These are phyloP conservation scores for Spiromastix sp. DNA, from an alignment of 2,329 filamentous ascomycete genomes.

Conservation along the genomic window DNA sequence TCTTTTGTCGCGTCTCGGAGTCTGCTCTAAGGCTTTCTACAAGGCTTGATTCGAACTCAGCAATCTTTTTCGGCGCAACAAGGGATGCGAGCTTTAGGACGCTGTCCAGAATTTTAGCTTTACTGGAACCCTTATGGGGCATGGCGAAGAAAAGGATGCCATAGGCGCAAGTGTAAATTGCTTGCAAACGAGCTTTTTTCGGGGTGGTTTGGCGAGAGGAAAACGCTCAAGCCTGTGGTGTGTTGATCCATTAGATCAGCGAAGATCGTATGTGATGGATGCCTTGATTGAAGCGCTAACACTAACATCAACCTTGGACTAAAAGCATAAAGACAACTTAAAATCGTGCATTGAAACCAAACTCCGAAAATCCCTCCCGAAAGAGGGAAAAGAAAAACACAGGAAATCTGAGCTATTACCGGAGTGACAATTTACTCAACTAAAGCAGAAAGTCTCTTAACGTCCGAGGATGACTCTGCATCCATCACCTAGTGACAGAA, in stretches of 20 bases:
- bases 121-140: conserved; percentile 26
- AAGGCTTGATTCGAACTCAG: conserved; percentile 33
- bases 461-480: not conserved
- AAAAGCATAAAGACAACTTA: too few relatives aligned
- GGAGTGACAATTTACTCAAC: too few relatives aligned
- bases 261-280: too few relatives aligned
- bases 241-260: too few relatives aligned
- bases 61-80: conserved; percentile 17
- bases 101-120: conserved; percentile 17
- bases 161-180: conserved; percentile 29
- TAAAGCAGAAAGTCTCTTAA: not conserved
- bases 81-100: conserved; percentile 21
- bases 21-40: conserved; percentile 43
- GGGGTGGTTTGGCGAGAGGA: conserved; percentile 18
- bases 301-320: too few relatives aligned
- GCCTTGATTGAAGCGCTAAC: too few relatives aligned
- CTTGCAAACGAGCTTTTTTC: conserved; percentile 21
- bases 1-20: conserved; percentile 29
- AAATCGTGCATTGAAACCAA: too few relatives aligned
- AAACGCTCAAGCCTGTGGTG: conserved; percentile 30
- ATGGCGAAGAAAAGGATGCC: conserved; percentile 29
- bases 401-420: too few relatives aligned
- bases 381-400: too few relatives aligned
- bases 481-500: not conserved
- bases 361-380: too few relatives aligned